Percentiles rank a stretch among this genome's conserved stretches.
phyloP scores from a whole-genome alignment of 148 eudicot genomes.

The Diospyros lotus region DNA sequence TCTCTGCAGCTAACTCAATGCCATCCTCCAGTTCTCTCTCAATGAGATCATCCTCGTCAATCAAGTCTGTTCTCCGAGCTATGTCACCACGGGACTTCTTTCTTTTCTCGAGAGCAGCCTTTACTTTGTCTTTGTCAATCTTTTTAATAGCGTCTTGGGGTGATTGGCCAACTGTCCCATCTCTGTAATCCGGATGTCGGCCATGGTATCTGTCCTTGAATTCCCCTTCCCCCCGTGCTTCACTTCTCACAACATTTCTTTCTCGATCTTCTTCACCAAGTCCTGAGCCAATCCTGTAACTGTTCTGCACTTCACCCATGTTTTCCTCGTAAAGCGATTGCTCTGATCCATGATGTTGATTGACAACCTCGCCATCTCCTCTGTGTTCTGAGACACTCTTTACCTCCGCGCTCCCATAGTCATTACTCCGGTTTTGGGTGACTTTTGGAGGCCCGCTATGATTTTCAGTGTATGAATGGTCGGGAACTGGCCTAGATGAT shows the following conservation, averaged over 20 bases:
- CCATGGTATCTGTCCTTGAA: conserved; percentile 43
- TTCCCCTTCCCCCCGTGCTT: conserved; percentile 43
- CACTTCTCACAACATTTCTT: conserved; percentile 36
- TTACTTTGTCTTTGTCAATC: conserved; percentile 78
- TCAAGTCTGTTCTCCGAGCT: conserved; percentile 48
- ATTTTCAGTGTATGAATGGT: conserved; percentile 34
- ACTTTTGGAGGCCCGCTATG: conserved; percentile 39
- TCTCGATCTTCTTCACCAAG: conserved; percentile 52
- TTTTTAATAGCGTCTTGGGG: conserved; percentile 58
- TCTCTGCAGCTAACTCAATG: conserved; percentile 72
- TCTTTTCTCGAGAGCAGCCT: conserved; percentile 68
- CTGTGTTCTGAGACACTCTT: conserved; percentile 35
- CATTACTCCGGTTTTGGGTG: conserved; percentile 44
- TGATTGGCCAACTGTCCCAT: conserved; percentile 43
- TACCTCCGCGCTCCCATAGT: conserved; percentile 32
- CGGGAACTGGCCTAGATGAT: conserved; percentile 39
- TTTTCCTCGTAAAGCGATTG: conserved; percentile 25
- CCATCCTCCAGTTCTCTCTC: conserved; percentile 94
- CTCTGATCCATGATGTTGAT: conserved; percentile 30
- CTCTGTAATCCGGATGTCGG: conserved; percentile 40
- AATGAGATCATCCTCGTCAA: conserved; percentile 86
- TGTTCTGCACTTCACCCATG: conserved; percentile 39
- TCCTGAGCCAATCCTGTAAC: conserved; percentile 29
- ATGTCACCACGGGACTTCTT: conserved; percentile 64
- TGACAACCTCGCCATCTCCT: conserved; percentile 46